Base-by-base conservation (phyloP, 176 grass and related monocot genomes). In the Juncus inflexus region DNA sequence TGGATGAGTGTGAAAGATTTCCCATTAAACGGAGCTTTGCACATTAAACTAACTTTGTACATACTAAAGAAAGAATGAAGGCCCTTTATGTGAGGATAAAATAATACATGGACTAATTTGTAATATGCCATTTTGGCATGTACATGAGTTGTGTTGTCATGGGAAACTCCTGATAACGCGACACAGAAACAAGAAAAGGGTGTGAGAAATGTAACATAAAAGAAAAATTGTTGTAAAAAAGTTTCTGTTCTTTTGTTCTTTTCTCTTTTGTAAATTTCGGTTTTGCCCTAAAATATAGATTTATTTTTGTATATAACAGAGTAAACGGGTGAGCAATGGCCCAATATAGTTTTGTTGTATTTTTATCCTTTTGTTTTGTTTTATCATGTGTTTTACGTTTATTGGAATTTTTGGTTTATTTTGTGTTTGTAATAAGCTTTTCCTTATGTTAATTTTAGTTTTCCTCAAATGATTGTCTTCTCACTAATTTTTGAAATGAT, bases 1-100 rank as follows among this genome's bases (percentile, higher is more conserved):
- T 71, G 42, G 38, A 58, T 57, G 53, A 59, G 52, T 43, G 52
- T 58, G 67, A 71, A 71, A 57, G 38, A 40, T 41, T 39, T 0
- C 13, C 57, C 28, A 38, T 69, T 38, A 69, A 69, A 52, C 50
- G 50, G 55, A 69, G 66, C 66, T 69, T 54, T 71, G 67, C 41
- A 19, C 57, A 71, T 6, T 58, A 58, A 28, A 55, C 57, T 71
- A 71, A 40, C 53, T 59, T 55, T 15, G 15, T 13, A 42, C 52
- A 56, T 70, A 54, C 37, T 15, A 15, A 66, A 56, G 56, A 43
- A 3, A 50, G 37, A 70, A 47, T 47, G 9, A 47, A 6, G 6
- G 43, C 43, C 1, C 43, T 47, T 28, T 28, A 28, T 28, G 19
- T 28, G 19, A 28, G 19, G 19, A 28, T 28, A 28, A 28, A 28